phyloP scores from a whole-genome alignment of 768 basidiomycete species.

The Rhizopogon salebrosus region DNA sequence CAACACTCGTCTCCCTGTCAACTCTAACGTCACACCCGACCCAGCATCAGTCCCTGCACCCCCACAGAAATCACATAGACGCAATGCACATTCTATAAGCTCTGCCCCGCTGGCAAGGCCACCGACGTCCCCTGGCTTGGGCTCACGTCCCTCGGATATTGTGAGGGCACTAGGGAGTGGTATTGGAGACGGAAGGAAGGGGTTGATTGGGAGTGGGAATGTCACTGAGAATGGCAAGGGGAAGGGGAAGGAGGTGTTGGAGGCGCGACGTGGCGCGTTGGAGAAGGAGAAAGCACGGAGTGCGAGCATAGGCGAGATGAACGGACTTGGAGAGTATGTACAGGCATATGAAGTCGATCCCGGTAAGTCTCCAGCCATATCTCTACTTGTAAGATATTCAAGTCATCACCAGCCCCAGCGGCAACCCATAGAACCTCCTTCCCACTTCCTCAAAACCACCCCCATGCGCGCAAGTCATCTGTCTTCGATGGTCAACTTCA shows the following conservation, averaged over 20 bases:
- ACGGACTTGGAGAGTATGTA: conserved; percentile 19
- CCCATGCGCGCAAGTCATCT: conserved; percentile 75
- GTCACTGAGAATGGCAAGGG: conserved; percentile 22
- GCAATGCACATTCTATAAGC: conserved; percentile 76
- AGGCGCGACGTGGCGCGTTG: conserved; percentile 48
- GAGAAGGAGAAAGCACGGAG: conserved; percentile 43
- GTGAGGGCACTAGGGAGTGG: conserved; percentile 14
- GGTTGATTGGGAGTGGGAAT: conserved; percentile 47
- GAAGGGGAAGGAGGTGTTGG: conserved; percentile 43
- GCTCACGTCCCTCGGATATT: conserved; percentile 24
- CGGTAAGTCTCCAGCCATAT: conserved; percentile 10
- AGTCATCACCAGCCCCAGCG: conserved; percentile 12
- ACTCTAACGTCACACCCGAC: conserved; percentile 22
- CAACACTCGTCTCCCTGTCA: conserved; percentile 60
- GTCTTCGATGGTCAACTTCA: conserved; percentile 47
- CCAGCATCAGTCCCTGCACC: conserved; percentile 14
- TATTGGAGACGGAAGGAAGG: conserved; percentile 40
- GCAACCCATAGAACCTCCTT: conserved; percentile 49
- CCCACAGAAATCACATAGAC: conserved; percentile 44
- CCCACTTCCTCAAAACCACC: conserved; percentile 55
- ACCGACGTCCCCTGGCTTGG: conserved; percentile 74
- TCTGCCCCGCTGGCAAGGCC: conserved; percentile 78
- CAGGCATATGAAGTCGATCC: conserved; percentile 24
- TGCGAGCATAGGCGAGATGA: background rate
- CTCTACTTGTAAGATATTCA: background rate